phyloP scores from a whole-genome alignment of 768 basidiomycete species.

The Naganishia randhawae region DNA sequence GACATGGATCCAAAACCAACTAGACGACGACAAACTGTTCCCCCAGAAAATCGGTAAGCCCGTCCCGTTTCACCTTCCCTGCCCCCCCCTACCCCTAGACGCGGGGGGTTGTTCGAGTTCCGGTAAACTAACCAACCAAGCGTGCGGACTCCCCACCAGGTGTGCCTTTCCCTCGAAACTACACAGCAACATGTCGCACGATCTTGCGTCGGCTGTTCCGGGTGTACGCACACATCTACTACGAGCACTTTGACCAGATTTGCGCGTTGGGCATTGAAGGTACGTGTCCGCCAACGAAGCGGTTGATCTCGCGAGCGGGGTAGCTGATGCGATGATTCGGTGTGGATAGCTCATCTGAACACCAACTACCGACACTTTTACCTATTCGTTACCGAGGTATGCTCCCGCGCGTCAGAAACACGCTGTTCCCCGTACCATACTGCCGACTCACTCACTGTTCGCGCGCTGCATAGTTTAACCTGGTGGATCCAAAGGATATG shows the following conservation, averaged over 20 bases:
- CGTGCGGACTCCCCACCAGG: slow-evolving; percentile 57
- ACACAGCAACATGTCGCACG: slow-evolving; percentile 83
- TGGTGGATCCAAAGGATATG: slow-evolving; percentile 72
- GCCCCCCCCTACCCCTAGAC: not conserved
- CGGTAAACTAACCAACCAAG: not conserved
- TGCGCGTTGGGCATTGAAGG: slow-evolving; percentile 98
- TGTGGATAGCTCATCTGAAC: slow-evolving; percentile 80
- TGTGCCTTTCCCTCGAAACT: slow-evolving; percentile 82
- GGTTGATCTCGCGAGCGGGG: not conserved
- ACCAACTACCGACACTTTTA: slow-evolving; percentile 98
- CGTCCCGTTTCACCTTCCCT: not conserved
- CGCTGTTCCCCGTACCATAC: slow-evolving; percentile 10
- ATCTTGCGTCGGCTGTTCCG: slow-evolving; percentile 90
- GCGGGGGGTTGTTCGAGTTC: too few species aligned
- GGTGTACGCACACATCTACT: slow-evolving; percentile 97
- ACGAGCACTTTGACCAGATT: slow-evolving; percentile 98
- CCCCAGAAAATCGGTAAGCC: slow-evolving; percentile 90
- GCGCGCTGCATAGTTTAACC: slow-evolving; percentile 37
- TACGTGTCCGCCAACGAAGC: slow-evolving; percentile 48
- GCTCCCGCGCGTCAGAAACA: too few species aligned
- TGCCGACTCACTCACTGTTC: not conserved
- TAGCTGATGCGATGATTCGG: not conserved
- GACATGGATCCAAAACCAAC: slow-evolving; percentile 92
- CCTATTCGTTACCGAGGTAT: slow-evolving; percentile 89
- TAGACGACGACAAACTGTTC: slow-evolving; percentile 89